Conservation (phyloP, 225 moss, liverwort and hornwort species). For the Anthoceros angustus region DNA sequence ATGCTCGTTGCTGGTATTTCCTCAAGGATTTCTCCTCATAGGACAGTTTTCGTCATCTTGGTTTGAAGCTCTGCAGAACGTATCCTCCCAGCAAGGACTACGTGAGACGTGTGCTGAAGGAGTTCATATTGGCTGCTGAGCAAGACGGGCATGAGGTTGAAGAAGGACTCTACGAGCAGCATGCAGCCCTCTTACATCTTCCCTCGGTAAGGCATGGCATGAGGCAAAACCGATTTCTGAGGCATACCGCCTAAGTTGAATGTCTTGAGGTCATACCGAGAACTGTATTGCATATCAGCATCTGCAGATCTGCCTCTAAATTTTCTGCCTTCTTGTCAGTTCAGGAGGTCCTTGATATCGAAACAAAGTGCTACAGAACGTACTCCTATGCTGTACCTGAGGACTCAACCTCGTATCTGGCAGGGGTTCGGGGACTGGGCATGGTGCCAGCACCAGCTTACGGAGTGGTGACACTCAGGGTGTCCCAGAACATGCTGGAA, state of each 20-base stretch:
- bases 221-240: background rate
- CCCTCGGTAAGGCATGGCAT: slow-evolving; percentile 21
- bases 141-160: slow-evolving; percentile 59
- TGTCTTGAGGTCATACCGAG: no score
- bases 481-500: slow-evolving; percentile 78
- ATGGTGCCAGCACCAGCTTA: slow-evolving; percentile 24
- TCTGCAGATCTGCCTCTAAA: no score
- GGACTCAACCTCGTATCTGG: slow-evolving; percentile 27
- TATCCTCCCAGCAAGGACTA: slow-evolving; percentile 57
- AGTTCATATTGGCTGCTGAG: slow-evolving; percentile 66
- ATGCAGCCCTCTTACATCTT: slow-evolving; percentile 31
- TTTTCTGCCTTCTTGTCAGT: background rate
- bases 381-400: slow-evolving; percentile 42
- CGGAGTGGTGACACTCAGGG: slow-evolving; percentile 47
- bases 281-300: no score
- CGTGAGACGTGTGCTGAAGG: slow-evolving; percentile 56
- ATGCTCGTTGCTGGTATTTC: background rate
- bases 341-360: slow-evolving; percentile 32
- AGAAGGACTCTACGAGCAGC: slow-evolving; percentile 59
- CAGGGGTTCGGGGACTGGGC: slow-evolving; percentile 27
- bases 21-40: slow-evolving; percentile 11
- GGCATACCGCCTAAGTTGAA: no score
- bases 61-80: slow-evolving; percentile 43
- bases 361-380: slow-evolving; percentile 65
- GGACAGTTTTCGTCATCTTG: background rate